These are phyloP conservation scores for Kwoniella shivajii DNA, from an alignment of 1,284 basidiomycete species.

Conservation along the genomic window DNA sequence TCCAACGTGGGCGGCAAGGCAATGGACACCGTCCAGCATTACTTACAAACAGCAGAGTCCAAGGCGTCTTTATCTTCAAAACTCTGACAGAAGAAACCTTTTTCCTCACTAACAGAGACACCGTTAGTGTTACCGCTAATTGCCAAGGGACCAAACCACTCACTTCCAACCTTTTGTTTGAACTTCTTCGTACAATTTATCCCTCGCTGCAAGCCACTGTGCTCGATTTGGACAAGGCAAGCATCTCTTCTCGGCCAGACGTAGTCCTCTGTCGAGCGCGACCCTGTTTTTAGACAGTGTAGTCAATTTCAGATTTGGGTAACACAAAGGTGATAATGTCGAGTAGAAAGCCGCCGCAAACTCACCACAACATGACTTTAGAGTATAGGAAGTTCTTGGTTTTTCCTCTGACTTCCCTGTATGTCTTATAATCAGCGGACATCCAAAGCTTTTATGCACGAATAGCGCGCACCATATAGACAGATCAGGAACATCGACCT, in stretches of 20 bases:
- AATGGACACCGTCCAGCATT: too few species aligned
- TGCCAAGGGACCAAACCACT: conserved; percentile 53
- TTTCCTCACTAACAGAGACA: conserved; percentile 26
- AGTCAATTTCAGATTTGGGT: too few species aligned
- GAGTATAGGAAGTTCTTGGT: conserved; percentile 85
- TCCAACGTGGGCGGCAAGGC: neutral
- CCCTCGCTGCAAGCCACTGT: conserved; percentile 74
- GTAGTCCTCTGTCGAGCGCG: conserved; percentile 84
- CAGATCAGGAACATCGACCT: conserved; percentile 48
- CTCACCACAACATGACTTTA: conserved; percentile 87
- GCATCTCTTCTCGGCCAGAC: conserved; percentile 83
- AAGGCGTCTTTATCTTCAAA: conserved; percentile 57
- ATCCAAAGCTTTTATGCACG: neutral
- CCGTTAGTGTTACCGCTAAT: neutral
- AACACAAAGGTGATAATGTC: too few species aligned
- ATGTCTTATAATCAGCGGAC: neutral
- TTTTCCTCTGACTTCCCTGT: conserved; percentile 79
- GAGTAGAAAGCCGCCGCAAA: conserved; percentile 1
- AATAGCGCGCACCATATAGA: conserved; percentile 68
- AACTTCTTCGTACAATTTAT: conserved; percentile 72
- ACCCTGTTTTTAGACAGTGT: conserved; percentile 63
- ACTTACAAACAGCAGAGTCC: conserved; percentile 54
- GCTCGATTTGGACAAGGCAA: conserved; percentile 56
- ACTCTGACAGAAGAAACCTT: conserved; percentile 51
- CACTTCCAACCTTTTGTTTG: conserved; percentile 67